A percentile compares a stretch with the other conserved stretches of the same genome.
These are phyloP conservation scores for Blakeslea trispora DNA, from an alignment of 371 early-diverging fungal genomes.

Conservation along the genomic window DNA sequence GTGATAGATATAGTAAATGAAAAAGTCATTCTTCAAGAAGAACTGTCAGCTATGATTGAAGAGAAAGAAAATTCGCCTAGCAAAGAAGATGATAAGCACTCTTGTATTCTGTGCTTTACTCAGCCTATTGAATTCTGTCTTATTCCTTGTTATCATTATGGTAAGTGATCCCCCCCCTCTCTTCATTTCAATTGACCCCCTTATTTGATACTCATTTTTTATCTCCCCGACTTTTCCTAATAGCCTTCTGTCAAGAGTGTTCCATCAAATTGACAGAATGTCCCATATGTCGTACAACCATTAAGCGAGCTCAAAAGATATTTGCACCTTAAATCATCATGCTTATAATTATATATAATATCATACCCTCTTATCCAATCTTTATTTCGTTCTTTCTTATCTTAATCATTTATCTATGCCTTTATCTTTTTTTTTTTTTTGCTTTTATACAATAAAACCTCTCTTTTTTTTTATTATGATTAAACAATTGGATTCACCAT, in stretches of 20 bases:
- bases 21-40: constrained; percentile 15
- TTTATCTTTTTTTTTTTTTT: too few relatives aligned
- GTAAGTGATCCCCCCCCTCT: too few relatives aligned
- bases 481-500: constrained; percentile 25
- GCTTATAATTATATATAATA: constrained; percentile 3
- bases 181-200: too few relatives aligned
- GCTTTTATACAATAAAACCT: not conserved
- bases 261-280: constrained; percentile 36
- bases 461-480: constrained; percentile 4
- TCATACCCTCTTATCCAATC: not conserved
- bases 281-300: constrained; percentile 37
- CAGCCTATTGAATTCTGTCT: constrained; percentile 32
- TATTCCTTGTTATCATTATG: constrained; percentile 42
- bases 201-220: too few relatives aligned
- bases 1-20: constrained; percentile 11
- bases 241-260: constrained; percentile 45
- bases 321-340: constrained; percentile 15
- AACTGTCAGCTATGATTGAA: not conserved
- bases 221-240: constrained; percentile 3
- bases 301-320: constrained; percentile 31
- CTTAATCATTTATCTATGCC: too few relatives aligned
- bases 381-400: too few relatives aligned
- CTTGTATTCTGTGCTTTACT: constrained; percentile 44
- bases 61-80: constrained; percentile 3
- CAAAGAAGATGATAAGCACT: constrained; percentile 17